Conservation (phyloP, 371 early-diverging fungal genomes). For the Syncephalastrum racemosum region DNA sequence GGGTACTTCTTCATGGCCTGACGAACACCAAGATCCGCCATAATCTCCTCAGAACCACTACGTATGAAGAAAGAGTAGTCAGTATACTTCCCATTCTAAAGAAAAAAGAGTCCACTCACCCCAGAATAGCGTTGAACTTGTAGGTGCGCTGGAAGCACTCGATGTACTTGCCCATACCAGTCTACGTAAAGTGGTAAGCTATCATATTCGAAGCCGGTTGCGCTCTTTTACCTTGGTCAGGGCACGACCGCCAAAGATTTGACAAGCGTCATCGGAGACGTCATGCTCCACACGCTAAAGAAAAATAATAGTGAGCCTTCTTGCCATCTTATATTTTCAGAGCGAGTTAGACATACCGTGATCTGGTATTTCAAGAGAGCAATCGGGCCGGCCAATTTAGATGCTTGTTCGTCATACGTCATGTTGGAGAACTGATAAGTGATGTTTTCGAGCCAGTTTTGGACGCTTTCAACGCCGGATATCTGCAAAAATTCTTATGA, state of each 20-base stretch:
- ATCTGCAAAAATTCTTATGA: slow-evolving; percentile 47
- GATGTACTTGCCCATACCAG: slow-evolving; percentile 48
- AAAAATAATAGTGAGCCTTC: slow-evolving; percentile 13
- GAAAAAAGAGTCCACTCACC: slow-evolving; percentile 22
- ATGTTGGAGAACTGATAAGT: slow-evolving; percentile 56
- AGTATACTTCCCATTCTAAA: slow-evolving; percentile 58
- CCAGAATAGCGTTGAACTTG: slow-evolving; percentile 49
- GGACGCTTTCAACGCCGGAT: slow-evolving; percentile 44
- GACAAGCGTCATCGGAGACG: slow-evolving; percentile 49
- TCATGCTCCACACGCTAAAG: slow-evolving; percentile 42
- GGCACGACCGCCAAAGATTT: slow-evolving; percentile 64
- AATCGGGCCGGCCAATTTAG: slow-evolving; percentile 53
- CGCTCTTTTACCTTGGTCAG: slow-evolving; percentile 21
- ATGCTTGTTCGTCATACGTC: slow-evolving; percentile 43
- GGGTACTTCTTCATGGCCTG: slow-evolving; percentile 41
- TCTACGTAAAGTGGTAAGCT: slow-evolving; percentile 60
- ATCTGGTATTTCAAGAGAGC: slow-evolving; percentile 48
- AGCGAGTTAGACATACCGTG: slow-evolving; percentile 22
- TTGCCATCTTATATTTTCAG: slow-evolving; percentile 26
- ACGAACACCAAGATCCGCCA: slow-evolving; percentile 27
- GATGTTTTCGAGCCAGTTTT: slow-evolving; percentile 50
- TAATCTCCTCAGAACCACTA: slow-evolving; percentile 74
- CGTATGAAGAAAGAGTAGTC: slow-evolving; percentile 66
- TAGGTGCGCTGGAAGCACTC: slow-evolving; percentile 42
- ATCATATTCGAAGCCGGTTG: slow-evolving; percentile 2